Base-by-base conservation (phyloP, 2,329 filamentous ascomycete species). In the Colletotrichum chlorophyti region DNA sequence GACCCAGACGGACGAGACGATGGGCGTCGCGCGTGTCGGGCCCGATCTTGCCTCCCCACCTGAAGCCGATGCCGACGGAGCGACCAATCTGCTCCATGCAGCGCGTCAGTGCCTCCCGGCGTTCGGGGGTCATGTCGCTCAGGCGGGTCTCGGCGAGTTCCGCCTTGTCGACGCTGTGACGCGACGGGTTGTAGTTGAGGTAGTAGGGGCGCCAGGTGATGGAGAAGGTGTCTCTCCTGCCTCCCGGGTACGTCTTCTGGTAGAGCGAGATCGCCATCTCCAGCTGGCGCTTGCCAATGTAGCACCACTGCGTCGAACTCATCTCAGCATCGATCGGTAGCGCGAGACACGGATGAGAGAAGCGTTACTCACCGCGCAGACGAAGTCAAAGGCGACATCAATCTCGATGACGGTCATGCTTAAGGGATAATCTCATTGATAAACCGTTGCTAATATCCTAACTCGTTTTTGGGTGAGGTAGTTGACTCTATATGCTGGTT, bases 151-250 rank as follows among this genome's bases (percentile, higher is more conserved):
- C 58, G 2, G 65, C 60, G 1, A 70, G 46, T 1, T 63, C 62
- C 27, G 46, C 38, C 32, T 68, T 66, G 31, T 66, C 49, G 10
- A 71, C 58, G 46, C 66, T 68, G 10, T 64, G 47, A 3, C 64
- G 41, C 2, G 58, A 58, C 1, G 66, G 60, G 12, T 64, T 62
- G 15, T 69, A 64, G 61, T 74, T 66, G 4, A 78, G 67, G 43
- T 76, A 76, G 63, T 72, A 78, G 0, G 74, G 73, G 5, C 62
- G 62, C 68, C 71, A 78, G n/a, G 45, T 67, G 27, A 77, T 68
- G 9, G 54, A 23, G 59, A 78, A 76, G 0, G 53, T 62, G 46
- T 76, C 74, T 5, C 66, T 52, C 11, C 65, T 68, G 5, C 70
- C 75, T 7, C 68, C 69, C 0, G 75, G 74, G 51, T 76, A 76